Evolutionary conservation across 2,329 filamentous ascomycete genomes (phyloP).

Genomic region (Colletotrichum sp.): DNA sequence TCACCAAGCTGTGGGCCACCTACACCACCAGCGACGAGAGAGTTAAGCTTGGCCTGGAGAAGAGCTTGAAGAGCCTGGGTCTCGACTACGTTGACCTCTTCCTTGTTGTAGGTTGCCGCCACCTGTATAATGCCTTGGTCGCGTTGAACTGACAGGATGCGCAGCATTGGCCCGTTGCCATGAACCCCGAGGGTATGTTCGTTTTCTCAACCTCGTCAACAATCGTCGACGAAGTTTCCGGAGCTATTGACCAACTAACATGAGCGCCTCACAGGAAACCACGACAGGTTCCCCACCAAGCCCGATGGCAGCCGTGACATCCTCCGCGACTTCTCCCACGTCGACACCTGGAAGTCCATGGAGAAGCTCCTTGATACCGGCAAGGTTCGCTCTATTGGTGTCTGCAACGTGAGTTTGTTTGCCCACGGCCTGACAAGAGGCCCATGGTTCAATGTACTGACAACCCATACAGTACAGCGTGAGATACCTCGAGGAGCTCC

Average conservation of each 20-base stretch:
- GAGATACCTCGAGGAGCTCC: conserved; percentile 60
- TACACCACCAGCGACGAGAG: conserved; percentile 64
- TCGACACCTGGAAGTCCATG: conserved; percentile 80
- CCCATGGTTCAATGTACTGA: neutral
- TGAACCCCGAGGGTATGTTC: conserved; percentile 74
- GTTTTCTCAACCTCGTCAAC: neutral
- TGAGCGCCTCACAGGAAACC: conserved; percentile 54
- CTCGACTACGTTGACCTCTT: conserved; percentile 84
- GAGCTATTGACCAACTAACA: neutral
- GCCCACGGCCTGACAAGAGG: neutral
- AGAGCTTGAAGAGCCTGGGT: conserved; percentile 75
- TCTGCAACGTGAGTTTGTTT: conserved; percentile 54
- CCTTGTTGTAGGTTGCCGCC: conserved; percentile 58
- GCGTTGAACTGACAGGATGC: neutral
- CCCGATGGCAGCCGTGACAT: conserved; percentile 78
- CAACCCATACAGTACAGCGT: conserved; percentile 52
- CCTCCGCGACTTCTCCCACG: conserved; percentile 69
- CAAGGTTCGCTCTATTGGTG: conserved; percentile 60
- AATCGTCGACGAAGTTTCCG: neutral
- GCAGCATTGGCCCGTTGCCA: conserved; percentile 80
- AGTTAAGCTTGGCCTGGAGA: conserved; percentile 72
- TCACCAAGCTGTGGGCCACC: conserved; percentile 85
- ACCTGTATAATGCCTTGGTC: neutral
- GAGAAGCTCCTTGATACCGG: conserved; percentile 68
- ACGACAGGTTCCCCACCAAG: conserved; percentile 77